Conservation (phyloP, 371 early-diverging fungal species). For the Apophysomyces ossiformis region DNA sequence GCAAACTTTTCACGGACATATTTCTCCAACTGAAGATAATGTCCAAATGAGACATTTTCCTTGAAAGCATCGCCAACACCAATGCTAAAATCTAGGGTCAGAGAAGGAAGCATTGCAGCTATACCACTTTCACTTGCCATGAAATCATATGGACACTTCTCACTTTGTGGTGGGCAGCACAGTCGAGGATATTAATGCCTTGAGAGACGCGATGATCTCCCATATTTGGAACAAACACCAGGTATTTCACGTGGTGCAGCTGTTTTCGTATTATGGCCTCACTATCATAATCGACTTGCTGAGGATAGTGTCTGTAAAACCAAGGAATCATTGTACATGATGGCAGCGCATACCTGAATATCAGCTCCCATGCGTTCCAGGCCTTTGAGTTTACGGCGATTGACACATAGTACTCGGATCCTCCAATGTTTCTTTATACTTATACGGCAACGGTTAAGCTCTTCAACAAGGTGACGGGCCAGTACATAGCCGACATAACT, state of each 20-base stretch:
- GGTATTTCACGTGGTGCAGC: conserved; percentile 21
- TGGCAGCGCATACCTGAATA: conserved; percentile 11
- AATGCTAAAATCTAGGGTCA: conserved; percentile 1
- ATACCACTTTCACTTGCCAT: background rate
- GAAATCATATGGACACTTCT: conserved; percentile 19
- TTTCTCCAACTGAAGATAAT: conserved; percentile 12
- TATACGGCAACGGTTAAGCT: conserved; percentile 10
- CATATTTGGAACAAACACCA: conserved; percentile 13
- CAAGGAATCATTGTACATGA: background rate
- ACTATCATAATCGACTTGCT: conserved; percentile 22
- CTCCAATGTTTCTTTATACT: conserved; percentile 23
- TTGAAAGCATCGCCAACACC: conserved; percentile 2
- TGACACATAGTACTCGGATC: conserved; percentile 18
- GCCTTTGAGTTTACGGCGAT: background rate
- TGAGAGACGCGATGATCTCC: background rate
- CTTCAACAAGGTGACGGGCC: conserved; percentile 14
- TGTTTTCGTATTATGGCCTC: background rate
- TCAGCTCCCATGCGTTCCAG: conserved; percentile 17
- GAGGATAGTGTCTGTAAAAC: background rate
- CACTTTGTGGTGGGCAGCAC: conserved; percentile 9
- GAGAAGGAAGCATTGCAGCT: background rate
- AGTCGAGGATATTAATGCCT: conserved; percentile 11
- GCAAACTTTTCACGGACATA: conserved; percentile 15
- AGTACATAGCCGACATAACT: conserved; percentile 19
- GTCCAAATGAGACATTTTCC: background rate